Base-by-base conservation (phyloP, 2,329 filamentous ascomycete species). In the Thyridium curvatum region DNA sequence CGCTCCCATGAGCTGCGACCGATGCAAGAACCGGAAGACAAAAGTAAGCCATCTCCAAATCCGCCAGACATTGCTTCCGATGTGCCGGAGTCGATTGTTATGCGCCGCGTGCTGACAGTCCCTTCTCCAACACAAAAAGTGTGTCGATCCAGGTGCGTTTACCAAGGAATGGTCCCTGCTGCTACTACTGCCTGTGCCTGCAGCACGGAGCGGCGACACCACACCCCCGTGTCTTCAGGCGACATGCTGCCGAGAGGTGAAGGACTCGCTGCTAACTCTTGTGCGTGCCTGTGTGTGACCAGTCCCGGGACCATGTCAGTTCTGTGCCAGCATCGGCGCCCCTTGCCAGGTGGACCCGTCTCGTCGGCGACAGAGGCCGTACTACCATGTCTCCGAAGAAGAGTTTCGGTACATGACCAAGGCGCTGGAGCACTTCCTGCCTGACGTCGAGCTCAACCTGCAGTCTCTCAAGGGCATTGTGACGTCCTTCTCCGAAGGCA, bases 321-420 rank as follows among this genome's bases (percentile, higher is more conserved):
- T 52, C 30, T 55, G 52, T 29, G 47, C 47, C 30, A 53, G 50
- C 41, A 55, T 53, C 32, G 41, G 45, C 17, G 49, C 51, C 12
- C 32, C 38, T 12, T 55, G 52, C 40, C 49, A 51, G 30, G 43
- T 55, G 14, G 52, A 55, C 38, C 46, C 52, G 3, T 52, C 52
- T 7, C 47, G 52, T n/a, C 44, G 52, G 7, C 41, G 52, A n/a
- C 52, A 55, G 42, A 45, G 52, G 8, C 52, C 52, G 1, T 55
- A 55, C 38, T 55, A 55, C 33, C 52, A 53, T 34, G 52, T 55
- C 18, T 55, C 52, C 1, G 52, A 54, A 35, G 50, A 55, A 32
- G 50, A 54, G 38, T 54, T 53, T 33, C 49, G 52, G 12, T 53
- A 52, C 32, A 54, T 54, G 52, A 50, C 51, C 31, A 45, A 48